Conservation (phyloP, 2,329 filamentous ascomycete genomes). For the Lojkania enalia region DNA sequence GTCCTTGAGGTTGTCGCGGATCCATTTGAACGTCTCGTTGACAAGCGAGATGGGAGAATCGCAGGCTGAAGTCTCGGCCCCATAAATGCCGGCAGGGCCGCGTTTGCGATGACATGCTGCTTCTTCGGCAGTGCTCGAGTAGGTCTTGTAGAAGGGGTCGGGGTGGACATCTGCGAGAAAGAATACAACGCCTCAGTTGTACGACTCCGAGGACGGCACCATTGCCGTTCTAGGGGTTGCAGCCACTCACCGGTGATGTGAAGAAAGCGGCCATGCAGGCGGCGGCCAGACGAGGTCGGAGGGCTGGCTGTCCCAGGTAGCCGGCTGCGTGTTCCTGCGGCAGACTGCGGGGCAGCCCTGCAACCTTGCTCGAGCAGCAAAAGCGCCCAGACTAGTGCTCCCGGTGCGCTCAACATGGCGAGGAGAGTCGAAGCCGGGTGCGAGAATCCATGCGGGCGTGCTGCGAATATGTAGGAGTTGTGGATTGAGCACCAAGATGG, state of each 20-base stretch:
- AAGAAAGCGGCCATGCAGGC: slow-evolving; percentile 69
- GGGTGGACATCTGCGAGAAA: slow-evolving; percentile 77
- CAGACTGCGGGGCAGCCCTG: slow-evolving; percentile 29
- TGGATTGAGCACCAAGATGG: slow-evolving; percentile 13
- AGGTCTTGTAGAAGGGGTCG: slow-evolving; percentile 81
- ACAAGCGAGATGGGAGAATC: slow-evolving; percentile 80
- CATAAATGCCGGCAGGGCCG: slow-evolving; percentile 78
- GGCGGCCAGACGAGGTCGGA: slow-evolving; percentile 19
- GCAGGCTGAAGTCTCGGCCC: slow-evolving; percentile 85
- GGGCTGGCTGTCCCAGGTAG: no score
- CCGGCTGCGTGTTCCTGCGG: slow-evolving; percentile 18
- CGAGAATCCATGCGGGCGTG: slow-evolving; percentile 3
- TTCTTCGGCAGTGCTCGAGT: slow-evolving; percentile 70
- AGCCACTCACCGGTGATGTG: slow-evolving; percentile 78
- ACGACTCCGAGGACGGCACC: slow-evolving; percentile 8
- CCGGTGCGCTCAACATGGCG: slow-evolving; percentile 27
- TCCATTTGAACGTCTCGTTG: slow-evolving; percentile 89
- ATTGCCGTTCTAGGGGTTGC: background rate
- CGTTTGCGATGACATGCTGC: slow-evolving; percentile 77
- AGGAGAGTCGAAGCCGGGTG: background rate
- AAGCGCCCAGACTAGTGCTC: slow-evolving; percentile 33
- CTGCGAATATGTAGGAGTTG: slow-evolving; percentile 1
- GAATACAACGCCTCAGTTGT: background rate
- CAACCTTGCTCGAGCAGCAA: slow-evolving; percentile 27
- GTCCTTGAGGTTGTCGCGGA: slow-evolving; percentile 74